phyloP scores from a whole-genome alignment of 1,284 basidiomycete genomes.

The Athelia sp. region DNA sequence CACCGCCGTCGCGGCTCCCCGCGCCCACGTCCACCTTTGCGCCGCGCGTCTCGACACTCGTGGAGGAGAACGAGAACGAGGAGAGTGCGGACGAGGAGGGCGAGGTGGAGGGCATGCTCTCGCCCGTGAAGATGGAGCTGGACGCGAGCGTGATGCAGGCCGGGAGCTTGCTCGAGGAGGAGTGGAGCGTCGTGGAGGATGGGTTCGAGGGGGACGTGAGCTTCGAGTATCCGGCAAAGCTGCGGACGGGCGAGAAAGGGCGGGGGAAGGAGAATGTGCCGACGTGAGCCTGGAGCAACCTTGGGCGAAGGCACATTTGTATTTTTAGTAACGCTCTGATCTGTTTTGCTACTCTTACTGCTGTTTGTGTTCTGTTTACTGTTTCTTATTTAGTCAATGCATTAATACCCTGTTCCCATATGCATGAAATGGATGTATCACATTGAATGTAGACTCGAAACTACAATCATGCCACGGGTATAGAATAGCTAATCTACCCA shows the following conservation, averaged over 20 bases:
- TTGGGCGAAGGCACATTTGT: too few species aligned
- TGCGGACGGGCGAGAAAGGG: constrained; percentile 18
- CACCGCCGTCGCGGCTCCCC: constrained; percentile 37
- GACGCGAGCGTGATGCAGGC: constrained; percentile 26
- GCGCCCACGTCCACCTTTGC: constrained; percentile 42
- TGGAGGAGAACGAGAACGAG: constrained; percentile 20
- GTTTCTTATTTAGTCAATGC: too few species aligned
- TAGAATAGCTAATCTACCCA: constrained; percentile 32
- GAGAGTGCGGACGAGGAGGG: constrained; percentile 10
- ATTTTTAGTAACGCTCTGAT: too few species aligned
- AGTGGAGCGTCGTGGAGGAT: constrained; percentile 35
- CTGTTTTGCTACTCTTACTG: too few species aligned
- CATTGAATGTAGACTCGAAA: too few species aligned
- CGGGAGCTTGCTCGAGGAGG: constrained; percentile 58
- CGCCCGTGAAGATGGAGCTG: constrained; percentile 40
- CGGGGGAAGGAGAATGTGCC: constrained; percentile 22
- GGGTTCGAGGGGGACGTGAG: constrained; percentile 39
- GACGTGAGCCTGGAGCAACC: neutral
- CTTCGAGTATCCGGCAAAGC: constrained; percentile 30
- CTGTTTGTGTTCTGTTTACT: too few species aligned
- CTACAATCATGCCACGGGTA: too few species aligned
- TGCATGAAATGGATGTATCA: too few species aligned
- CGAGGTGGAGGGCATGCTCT: constrained; percentile 22
- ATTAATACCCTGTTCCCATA: too few species aligned
- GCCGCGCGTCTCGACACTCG: constrained; percentile 34